Evolutionary conservation across 108 stramenopile species (phyloP).

Genomic region (Skeletonema grethae): DNA sequence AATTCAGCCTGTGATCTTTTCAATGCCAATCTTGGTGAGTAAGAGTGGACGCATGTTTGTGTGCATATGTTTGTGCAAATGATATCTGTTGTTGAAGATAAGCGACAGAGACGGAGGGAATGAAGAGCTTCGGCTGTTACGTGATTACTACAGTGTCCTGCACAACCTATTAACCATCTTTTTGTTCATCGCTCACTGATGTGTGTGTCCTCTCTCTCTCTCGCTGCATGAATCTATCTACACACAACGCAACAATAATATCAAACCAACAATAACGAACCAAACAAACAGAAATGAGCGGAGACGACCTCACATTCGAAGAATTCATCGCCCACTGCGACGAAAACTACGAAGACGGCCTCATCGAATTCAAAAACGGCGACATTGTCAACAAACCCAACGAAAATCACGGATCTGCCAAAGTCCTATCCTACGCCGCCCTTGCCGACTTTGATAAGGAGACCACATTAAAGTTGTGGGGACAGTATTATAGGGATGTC

Average conservation of each 20-base stretch:
- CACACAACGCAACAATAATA: no score
- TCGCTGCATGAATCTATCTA: no score
- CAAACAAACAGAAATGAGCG: slow-evolving; percentile 64
- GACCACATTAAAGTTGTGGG: slow-evolving; percentile 83
- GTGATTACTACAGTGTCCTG: no score
- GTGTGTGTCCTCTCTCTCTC: no score
- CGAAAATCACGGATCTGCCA: slow-evolving; percentile 88
- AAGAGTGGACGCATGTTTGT: not conserved
- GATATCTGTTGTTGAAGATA: not conserved
- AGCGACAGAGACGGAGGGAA: no score
- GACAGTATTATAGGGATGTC: slow-evolving; percentile 88
- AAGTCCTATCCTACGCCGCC: slow-evolving; percentile 82
- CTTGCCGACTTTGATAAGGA: slow-evolving; percentile 83
- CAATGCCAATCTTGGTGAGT: slow-evolving; percentile 71
- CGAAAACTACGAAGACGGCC: slow-evolving; percentile 71
- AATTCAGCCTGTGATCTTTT: slow-evolving; percentile 77
- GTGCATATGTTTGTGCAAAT: not conserved
- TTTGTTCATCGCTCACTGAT: no score
- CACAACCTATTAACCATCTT: no score
- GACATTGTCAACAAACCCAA: slow-evolving; percentile 76
- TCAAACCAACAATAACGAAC: no score
- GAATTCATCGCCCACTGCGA: slow-evolving; percentile 83
- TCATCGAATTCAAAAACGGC: slow-evolving; percentile 87
- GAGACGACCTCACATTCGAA: slow-evolving; percentile 73
- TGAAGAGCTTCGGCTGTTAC: no score